A percentile compares a stretch with the other conserved stretches of the same genome.
These are phyloP conservation scores for Penicillium tannophilum DNA, from an alignment of 495 filamentous ascomycete species.

Conservation along the genomic window DNA sequence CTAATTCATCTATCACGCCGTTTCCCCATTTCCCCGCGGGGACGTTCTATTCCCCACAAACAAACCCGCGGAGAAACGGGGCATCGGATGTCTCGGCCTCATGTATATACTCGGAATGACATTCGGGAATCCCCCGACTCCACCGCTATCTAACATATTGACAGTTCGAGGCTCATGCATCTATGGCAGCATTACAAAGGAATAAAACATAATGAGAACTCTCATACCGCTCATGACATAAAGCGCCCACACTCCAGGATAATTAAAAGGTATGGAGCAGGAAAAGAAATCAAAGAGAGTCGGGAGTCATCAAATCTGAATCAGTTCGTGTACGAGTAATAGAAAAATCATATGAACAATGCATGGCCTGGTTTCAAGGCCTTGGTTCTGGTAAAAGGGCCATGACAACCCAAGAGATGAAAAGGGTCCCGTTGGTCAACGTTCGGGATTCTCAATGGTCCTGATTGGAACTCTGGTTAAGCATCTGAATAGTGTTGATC, in stretches of 20 bases:
- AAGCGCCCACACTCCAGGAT: neutral
- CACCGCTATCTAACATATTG: slow-evolving; percentile 13
- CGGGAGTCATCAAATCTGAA: neutral
- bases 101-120: neutral
- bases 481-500: slow-evolving; percentile 71
- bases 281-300: neutral
- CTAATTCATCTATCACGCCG: slow-evolving; percentile 7
- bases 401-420: no score
- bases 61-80: neutral
- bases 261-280: neutral
- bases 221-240: slow-evolving; percentile 1
- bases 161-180: slow-evolving; percentile 20
- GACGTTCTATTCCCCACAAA: slow-evolving; percentile 3
- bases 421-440: no score
- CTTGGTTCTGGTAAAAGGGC: neutral
- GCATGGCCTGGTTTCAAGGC: neutral
- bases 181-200: slow-evolving; percentile 19
- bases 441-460: slow-evolving; percentile 25
- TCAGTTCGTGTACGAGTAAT: slow-evolving; percentile 2
- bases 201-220: slow-evolving; percentile 1
- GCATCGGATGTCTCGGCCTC: neutral
- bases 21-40: slow-evolving; percentile 9
- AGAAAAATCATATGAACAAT: neutral
- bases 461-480: slow-evolving; percentile 52
- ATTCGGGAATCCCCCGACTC: neutral